Evolutionary conservation across 2,329 filamentous ascomycete species (phyloP), one percentile per base, ranked within the genome.

Genomic region (Curvularia sp.): DNA sequence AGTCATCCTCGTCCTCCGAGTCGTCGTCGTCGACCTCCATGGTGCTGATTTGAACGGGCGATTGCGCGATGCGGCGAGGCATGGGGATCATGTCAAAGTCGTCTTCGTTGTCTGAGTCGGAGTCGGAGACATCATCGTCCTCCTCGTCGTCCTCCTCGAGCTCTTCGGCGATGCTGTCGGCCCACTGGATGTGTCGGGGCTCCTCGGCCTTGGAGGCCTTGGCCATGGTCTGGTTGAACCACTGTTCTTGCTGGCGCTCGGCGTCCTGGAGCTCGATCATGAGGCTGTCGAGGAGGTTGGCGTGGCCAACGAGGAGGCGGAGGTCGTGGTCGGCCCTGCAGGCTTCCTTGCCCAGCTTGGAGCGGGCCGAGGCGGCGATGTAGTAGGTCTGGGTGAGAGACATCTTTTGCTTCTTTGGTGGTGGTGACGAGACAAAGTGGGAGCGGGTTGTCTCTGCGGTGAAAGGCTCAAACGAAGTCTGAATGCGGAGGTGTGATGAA

Each of bases 351-450:
- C 93, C 93, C 75, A 99, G 93, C 92, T 99, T 99, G 72, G 89
- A 90, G 79, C 95, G 89, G 77, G 95, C 95, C 81, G 93, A 94
- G 85, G 97, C 93, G 77, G 95, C 95, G 73, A 98, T 90, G 84
- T 92, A 97, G 89, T 98, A 99, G 62, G 94, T 98, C 82, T 97
- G 93, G 28, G 94, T 96, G 83, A 98, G 90, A 78, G 91, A 96
- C 95, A 98, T 98, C 82, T 90, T 93, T 81, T 93, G 91, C 82
- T 90, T 82, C 78, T 82, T 82, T 63, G 78, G 76, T 57, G 80
- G 77, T 61, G 78, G 78, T 52, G 77, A 70, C 10, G 75, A 67
- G 73, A 79, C 61, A 70, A 78, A 76, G 76, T 77, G 67, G 51
- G 77, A 77, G 72, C 79, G 78, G 53, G 77, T 76, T 43, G 77